Base-by-base conservation (phyloP, 148 eudicot species). In the Rhododendron henanense region DNA sequence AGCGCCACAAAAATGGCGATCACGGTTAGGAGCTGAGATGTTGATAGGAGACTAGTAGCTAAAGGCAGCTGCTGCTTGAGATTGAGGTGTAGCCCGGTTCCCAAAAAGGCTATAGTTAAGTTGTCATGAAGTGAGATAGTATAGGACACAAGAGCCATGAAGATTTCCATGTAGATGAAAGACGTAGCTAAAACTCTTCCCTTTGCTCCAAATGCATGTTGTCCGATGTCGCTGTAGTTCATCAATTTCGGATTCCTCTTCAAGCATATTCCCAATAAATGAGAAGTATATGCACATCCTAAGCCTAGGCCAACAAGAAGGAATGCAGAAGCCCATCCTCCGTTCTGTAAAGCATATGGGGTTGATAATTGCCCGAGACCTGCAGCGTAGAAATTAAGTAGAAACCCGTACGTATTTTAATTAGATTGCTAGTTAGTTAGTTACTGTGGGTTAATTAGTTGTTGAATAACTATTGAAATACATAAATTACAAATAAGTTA, bases 61-160 rank as follows among this genome's bases (percentile, higher is more conserved):
- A 39, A 86, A 47, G 61, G 87, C 78, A 13, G 89, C 48, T 5
- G 89, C 19, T 55, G 63, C 25, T 86, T 67, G 5, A 71, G 76
- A 71, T 71, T 81, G 14, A 94, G 6, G 15, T 87, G 85, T 28
- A 3, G 31, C 25, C 73, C 33, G 15, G 90, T 78, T 23, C 90
- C 91, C 13, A 76, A 10, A 57, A 93, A 89, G 6, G 93, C 94
- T 21, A 82, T 88, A 84, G 77, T 79, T 37, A 95, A 81, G 90
- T 95, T 95, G 89, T 95, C 98, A 74, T 95, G 98, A 31, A 94
- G 95, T 2, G 96, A 95, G 67, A 95, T 95, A 35, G 98, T 95
- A 83, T 95, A 95, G 82, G 98, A 95, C 48, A 95, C 94, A 19
- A 95, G 96, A 28, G 91, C 91, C 96, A 93, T 92, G 91, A 95